Base-by-base conservation (phyloP, 179 eudicot species). In the Spergularia azorica region DNA sequence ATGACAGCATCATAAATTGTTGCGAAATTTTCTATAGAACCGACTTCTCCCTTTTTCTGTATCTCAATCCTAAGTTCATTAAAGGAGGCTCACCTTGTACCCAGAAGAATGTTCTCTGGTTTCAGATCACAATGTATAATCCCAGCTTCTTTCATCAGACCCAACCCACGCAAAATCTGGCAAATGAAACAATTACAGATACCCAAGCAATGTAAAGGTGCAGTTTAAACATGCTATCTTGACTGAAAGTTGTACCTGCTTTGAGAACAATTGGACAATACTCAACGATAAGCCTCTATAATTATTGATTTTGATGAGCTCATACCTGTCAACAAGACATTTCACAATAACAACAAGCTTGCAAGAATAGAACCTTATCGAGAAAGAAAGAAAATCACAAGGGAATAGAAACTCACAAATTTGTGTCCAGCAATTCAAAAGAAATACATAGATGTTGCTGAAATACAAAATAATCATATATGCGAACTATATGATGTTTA, bases 61-160 rank as follows among this genome's bases (percentile, higher is more conserved):
- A 61, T 41, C 46, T 70, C 17, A 46, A 15, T 20, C 39, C 52
- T 50, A 2, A 15, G 73, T 38, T 63, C 76, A 81, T 71, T 39
- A 72, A 21, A 20, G 4, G 9, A 80, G 77, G 80, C 89, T 83
- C 67, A 90, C 99, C 98, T 95, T 68, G 97, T 85, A 84, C 93
- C 89, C 79, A 96, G 76, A 77, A 96, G 98, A 87, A 96, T 96
- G 82, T 96, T 96, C 80, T 96, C 99, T 59, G 97, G 99, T 83
- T 96, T 96, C 75, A 96, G 84, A 87, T 96, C 99, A 87, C 99
- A 96, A 79, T 96, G 98, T 77, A 96, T 90, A 67, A 96, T 94
- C 66, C 92, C 94, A 83, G 98, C 98, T 83, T 94, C 97, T 84
- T 94, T 94, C 99, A 96, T 89, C 86, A 96, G 82, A 71, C 86